A percentile compares a stretch with the other conserved stretches of the same genome.
Evolutionary conservation across 176 grass and related monocot genomes (phyloP).

Genomic region (Secale cereale): DNA sequence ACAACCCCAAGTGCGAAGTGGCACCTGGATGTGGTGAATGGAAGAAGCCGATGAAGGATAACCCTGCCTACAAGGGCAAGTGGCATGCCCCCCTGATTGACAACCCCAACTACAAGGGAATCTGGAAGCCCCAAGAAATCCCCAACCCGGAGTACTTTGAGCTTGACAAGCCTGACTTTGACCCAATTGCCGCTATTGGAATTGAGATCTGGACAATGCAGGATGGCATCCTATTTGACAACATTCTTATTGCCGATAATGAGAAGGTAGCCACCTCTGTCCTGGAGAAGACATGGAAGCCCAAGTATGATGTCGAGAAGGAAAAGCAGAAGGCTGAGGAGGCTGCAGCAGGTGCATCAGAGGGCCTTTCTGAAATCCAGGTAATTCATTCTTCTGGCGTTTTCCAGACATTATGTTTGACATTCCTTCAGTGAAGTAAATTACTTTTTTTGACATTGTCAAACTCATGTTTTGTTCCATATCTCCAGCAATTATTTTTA

Average conservation of each 20-base stretch:
- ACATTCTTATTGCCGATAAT: constrained; percentile 78
- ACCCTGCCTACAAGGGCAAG: constrained; percentile 96
- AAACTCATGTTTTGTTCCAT: background rate
- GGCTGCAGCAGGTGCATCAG: constrained; percentile 43
- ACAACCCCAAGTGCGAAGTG: constrained; percentile 95
- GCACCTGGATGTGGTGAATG: constrained; percentile 95
- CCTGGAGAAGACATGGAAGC: constrained; percentile 82
- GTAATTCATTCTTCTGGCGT: constrained; percentile 28
- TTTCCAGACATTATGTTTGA: background rate
- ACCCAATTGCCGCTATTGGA: constrained; percentile 83
- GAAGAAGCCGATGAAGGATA: constrained; percentile 92
- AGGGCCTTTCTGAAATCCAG: constrained; percentile 72
- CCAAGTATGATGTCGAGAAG: constrained; percentile 89
- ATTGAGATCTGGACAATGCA: constrained; percentile 99
- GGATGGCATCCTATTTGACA: constrained; percentile 92
- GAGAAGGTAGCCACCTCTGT: constrained; percentile 79
- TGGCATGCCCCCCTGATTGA: constrained; percentile 91
- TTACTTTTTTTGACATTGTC: background rate
- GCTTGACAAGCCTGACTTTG: constrained; percentile 74
- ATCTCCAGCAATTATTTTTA: background rate
- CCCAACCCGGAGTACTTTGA: constrained; percentile 95
- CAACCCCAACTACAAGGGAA: constrained; percentile 96
- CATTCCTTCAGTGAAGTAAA: background rate
- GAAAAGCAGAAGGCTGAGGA: constrained; percentile 90
- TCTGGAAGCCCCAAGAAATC: constrained; percentile 96